phyloP scores from a whole-genome alignment of 805 yeast species.

The Lachancea fermentati region DNA sequence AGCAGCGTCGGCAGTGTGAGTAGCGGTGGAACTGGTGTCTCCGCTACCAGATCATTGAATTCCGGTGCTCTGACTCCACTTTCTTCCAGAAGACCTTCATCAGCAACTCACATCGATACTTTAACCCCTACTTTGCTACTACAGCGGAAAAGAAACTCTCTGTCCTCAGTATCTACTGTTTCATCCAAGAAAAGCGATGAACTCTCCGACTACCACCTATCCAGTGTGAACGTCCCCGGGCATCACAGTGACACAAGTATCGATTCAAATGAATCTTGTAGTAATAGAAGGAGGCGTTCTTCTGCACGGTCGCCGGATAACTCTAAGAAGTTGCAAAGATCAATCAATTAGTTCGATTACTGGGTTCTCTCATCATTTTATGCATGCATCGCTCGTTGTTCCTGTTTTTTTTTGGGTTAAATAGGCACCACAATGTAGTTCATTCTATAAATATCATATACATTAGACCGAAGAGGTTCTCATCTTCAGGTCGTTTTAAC shows the following conservation, averaged over 20 bases:
- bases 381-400: neutral
- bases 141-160: slow-evolving; percentile 12
- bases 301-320: slow-evolving; percentile 8
- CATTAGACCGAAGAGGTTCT: neutral
- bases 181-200: slow-evolving; percentile 7
- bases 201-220: slow-evolving; percentile 3
- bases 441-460: neutral
- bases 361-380: neutral
- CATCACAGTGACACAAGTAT: neutral
- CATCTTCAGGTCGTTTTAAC: neutral
- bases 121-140: slow-evolving; percentile 11
- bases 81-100: slow-evolving; percentile 6
- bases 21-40: neutral
- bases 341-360: neutral
- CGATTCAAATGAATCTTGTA: slow-evolving; percentile 4
- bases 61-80: neutral
- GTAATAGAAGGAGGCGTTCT: slow-evolving; percentile 10
- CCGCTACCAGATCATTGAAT: neutral
- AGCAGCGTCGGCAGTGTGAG: slow-evolving; percentile 1
- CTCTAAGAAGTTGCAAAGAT: slow-evolving; percentile 7
- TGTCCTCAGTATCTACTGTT: slow-evolving; percentile 1
- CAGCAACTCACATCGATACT: slow-evolving; percentile 9
- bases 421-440: neutral
- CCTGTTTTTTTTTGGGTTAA: neutral
- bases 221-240: neutral